Evolutionary conservation across 2,329 filamentous ascomycete genomes (phyloP).

Genomic region (Pyrenophora teres): DNA sequence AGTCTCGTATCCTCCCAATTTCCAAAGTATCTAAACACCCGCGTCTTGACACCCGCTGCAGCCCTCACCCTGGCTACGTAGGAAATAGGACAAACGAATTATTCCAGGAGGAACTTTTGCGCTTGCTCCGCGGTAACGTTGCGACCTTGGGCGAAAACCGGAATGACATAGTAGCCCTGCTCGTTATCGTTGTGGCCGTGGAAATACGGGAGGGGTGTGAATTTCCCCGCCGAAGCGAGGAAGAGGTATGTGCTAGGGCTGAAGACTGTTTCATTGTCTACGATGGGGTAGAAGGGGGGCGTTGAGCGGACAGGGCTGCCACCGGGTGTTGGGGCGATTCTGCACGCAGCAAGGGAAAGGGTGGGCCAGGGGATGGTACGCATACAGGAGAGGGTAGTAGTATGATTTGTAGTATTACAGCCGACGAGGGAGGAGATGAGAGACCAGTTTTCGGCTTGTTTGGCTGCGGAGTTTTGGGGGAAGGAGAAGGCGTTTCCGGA

Average conservation of each 20-base stretch:
- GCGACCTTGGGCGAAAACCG: conserved; percentile 21
- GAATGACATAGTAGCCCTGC: conserved; percentile 27
- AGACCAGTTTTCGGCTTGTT: conserved; percentile 23
- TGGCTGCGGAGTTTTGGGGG: conserved; percentile 19
- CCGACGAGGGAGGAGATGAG: conserved; percentile 19
- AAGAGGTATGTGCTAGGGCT: conserved; percentile 25
- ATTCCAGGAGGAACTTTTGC: conserved; percentile 18
- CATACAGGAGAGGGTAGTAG: conserved; percentile 26
- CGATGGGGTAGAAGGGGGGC: conserved; percentile 21
- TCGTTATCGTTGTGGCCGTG: conserved; percentile 28
- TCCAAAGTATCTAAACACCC: conserved; percentile 28
- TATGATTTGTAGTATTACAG: conserved; percentile 2
- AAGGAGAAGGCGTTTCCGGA: conserved; percentile 29
- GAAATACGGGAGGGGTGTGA: conserved; percentile 24
- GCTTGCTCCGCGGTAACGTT: conserved; percentile 22
- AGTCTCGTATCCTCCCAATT: conserved; percentile 27
- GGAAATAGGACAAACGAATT: conserved; percentile 22
- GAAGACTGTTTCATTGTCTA: conserved; percentile 28
- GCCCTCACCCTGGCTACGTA: conserved; percentile 15
- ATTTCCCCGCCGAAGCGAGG: conserved; percentile 11
- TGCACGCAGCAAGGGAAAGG: conserved; percentile 15
- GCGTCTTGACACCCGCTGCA: conserved; percentile 17
- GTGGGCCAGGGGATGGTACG: conserved; percentile 13
- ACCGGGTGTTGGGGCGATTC: conserved; percentile 21
- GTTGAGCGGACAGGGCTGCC: conserved; percentile 24